Percentiles rank a stretch among this genome's conserved stretches.
These are phyloP conservation scores for Balamuthia mandrillaris DNA, from an alignment of 208 protist genomes.

Conservation along the genomic window DNA sequence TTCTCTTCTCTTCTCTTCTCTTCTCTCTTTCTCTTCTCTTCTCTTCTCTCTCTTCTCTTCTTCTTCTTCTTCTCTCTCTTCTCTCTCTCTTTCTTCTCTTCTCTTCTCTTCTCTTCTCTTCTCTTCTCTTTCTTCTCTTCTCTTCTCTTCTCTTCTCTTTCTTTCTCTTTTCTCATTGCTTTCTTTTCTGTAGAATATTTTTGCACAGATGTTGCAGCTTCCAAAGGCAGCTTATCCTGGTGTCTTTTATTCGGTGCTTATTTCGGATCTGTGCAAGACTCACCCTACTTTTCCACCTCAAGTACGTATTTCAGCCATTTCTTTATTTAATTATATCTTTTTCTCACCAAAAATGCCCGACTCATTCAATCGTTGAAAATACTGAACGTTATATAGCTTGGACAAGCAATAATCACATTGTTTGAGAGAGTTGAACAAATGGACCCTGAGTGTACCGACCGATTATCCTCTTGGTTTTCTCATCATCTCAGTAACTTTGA, in stretches of 20 bases:
- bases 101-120: too few relatives aligned
- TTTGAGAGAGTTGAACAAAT: conserved; percentile 48
- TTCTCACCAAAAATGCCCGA: too few relatives aligned
- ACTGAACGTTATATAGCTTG: conserved; percentile 10
- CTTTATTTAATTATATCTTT: too few relatives aligned
- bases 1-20: too few relatives aligned
- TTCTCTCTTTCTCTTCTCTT: too few relatives aligned
- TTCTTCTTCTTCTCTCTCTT: background rate
- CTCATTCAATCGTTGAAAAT: too few relatives aligned
- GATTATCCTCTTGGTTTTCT: conserved; percentile 43
- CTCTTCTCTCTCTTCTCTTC: background rate
- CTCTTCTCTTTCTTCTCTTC: too few relatives aligned
- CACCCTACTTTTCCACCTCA: background rate
- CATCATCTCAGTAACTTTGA: conserved; percentile 60
- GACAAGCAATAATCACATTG: conserved; percentile 43
- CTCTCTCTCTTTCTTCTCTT: background rate
- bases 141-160: too few relatives aligned
- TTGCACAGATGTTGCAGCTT: background rate
- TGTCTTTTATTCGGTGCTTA: background rate
- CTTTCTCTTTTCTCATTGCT: too few relatives aligned
- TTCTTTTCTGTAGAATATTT: background rate
- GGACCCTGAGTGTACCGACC: conserved; percentile 38
- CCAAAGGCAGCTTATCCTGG: background rate
- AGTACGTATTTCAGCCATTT: too few relatives aligned
- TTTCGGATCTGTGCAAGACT: background rate